Percentiles rank a stretch among this genome's conserved stretches.
phyloP scores from a whole-genome alignment of 2,329 filamentous ascomycete genomes.

The Huntiella bhutanensis region DNA sequence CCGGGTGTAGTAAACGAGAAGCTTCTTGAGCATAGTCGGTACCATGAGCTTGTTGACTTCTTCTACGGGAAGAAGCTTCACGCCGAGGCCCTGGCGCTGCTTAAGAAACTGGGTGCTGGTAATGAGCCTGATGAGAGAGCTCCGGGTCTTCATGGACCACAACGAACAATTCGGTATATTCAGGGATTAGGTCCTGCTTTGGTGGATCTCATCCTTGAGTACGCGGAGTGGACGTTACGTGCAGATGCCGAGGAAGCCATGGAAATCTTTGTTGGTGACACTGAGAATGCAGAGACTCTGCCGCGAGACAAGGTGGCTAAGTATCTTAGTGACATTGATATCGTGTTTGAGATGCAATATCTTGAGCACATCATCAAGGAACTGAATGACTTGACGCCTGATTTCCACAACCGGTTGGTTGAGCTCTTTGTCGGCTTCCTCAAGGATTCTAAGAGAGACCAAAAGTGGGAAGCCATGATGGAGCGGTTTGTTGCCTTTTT shows the following conservation, averaged over 20 bases:
- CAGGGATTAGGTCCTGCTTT: slow-evolving; percentile 72
- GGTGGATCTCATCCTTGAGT: slow-evolving; percentile 81
- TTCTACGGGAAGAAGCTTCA: slow-evolving; percentile 90
- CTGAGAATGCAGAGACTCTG: slow-evolving; percentile 81
- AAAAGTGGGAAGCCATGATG: slow-evolving; percentile 39
- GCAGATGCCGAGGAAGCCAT: slow-evolving; percentile 59
- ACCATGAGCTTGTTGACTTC: slow-evolving; percentile 93
- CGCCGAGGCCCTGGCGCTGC: slow-evolving; percentile 62
- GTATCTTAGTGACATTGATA: slow-evolving; percentile 54
- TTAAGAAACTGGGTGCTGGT: slow-evolving; percentile 59
- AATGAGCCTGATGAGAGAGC: slow-evolving; percentile 30
- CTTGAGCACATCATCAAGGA: slow-evolving; percentile 82
- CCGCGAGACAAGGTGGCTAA: slow-evolving; percentile 56
- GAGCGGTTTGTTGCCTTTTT: slow-evolving; percentile 56
- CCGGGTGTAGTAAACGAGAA: slow-evolving; percentile 89
- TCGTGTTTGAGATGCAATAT: slow-evolving; percentile 57
- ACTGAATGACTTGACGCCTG: slow-evolving; percentile 63
- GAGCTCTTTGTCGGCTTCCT: slow-evolving; percentile 47
- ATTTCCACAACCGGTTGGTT: slow-evolving; percentile 72
- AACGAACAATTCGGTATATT: slow-evolving; percentile 73
- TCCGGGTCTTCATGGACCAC: slow-evolving; percentile 52
- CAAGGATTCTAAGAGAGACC: slow-evolving; percentile 23
- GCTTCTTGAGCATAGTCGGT: slow-evolving; percentile 69
- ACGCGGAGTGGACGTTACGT: slow-evolving; percentile 70
- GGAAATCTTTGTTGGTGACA: slow-evolving; percentile 85